Conservation (phyloP, 768 basidiomycete species). For the Hemileccinum impolitum region DNA sequence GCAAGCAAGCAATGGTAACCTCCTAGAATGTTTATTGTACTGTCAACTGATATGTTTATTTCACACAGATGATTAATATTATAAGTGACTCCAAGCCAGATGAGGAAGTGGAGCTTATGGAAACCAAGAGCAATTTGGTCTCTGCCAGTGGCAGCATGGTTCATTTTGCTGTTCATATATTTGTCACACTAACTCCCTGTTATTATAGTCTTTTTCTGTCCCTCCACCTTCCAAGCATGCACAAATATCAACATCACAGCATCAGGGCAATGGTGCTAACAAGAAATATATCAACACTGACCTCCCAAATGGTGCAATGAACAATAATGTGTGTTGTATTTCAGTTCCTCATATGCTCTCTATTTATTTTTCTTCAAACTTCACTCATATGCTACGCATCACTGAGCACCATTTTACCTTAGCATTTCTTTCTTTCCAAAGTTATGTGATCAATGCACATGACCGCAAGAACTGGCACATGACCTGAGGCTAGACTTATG, state of each 20-base stretch:
- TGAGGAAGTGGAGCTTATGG: not conserved
- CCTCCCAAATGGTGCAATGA: slow-evolving; percentile 2
- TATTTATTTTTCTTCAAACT: too few species aligned
- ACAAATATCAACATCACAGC: not conserved
- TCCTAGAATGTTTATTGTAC: not conserved
- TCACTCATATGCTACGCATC: too few species aligned
- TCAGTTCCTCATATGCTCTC: too few species aligned
- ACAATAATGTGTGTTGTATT: too few species aligned
- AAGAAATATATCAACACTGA: slow-evolving; percentile 7
- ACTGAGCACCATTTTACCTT: too few species aligned
- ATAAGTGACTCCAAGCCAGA: not conserved
- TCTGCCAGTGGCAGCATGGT: not conserved
- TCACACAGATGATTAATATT: not conserved
- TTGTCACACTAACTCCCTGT: not conserved
- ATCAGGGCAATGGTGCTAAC: slow-evolving; percentile 1
- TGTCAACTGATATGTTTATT: not conserved
- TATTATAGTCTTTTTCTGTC: not conserved
- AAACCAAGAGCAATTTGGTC: not conserved
- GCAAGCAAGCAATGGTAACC: not conserved
- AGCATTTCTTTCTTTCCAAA: too few species aligned
- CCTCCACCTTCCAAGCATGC: not conserved
- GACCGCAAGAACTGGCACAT: too few species aligned
- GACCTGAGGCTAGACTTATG: too few species aligned
- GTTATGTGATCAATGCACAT: too few species aligned
- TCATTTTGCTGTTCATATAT: not conserved